Evolutionary conservation across 148 eudicot genomes (phyloP).

Genomic region (Persicaria maculosa): DNA sequence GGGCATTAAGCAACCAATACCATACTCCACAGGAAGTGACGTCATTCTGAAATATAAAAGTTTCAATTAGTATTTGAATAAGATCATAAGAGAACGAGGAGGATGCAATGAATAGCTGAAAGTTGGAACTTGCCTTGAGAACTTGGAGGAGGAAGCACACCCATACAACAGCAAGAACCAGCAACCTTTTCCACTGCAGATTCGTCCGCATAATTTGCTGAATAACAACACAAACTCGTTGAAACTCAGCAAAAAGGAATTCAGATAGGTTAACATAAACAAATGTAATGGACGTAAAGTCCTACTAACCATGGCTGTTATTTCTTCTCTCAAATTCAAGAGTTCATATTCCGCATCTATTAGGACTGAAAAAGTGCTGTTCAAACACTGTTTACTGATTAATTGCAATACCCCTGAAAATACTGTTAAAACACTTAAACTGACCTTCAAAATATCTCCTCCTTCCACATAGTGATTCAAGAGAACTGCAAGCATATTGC

Average conservation of each 20-base stretch:
- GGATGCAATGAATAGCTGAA: not conserved
- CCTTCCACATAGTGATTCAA: slow-evolving; percentile 40
- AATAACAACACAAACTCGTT: not conserved
- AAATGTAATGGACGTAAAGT: not conserved
- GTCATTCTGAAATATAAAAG: slow-evolving; percentile 42
- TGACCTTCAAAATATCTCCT: slow-evolving; percentile 73
- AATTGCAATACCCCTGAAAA: not conserved
- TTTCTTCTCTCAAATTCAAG: slow-evolving; percentile 59
- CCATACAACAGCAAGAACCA: slow-evolving; percentile 57
- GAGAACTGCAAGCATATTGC: not conserved
- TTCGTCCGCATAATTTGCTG: slow-evolving; percentile 62
- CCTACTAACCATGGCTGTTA: slow-evolving; percentile 50
- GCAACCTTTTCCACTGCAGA: slow-evolving; percentile 53
- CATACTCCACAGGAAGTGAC: too few relatives aligned
- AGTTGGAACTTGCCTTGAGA: slow-evolving; percentile 50
- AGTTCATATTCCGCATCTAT: slow-evolving; percentile 69
- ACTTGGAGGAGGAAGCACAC: slow-evolving; percentile 62
- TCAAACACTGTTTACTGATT: not conserved
- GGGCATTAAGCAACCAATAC: too few relatives aligned
- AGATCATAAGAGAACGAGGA: not conserved
- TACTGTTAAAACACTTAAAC: slow-evolving; percentile 11
- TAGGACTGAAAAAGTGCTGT: slow-evolving; percentile 38
- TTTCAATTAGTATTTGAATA: not conserved
- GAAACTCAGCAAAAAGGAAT: not conserved
- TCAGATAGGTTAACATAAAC: not conserved